Percentiles rank a stretch among this genome's conserved stretches.
These are phyloP conservation scores for Camellia granthamiana DNA, from an alignment of 148 eudicot genomes.

Conservation along the genomic window DNA sequence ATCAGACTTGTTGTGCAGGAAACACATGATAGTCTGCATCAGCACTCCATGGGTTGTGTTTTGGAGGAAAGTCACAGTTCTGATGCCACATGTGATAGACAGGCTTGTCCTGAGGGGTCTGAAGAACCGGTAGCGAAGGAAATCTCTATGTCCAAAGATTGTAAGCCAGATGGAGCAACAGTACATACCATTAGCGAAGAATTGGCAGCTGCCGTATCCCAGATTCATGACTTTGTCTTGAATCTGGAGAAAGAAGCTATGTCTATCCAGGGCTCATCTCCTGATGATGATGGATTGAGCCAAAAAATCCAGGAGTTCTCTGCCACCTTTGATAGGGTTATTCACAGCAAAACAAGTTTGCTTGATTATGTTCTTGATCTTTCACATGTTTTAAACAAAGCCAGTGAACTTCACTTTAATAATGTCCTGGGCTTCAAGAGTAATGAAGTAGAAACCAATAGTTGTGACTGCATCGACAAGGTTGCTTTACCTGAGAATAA, in stretches of 20 bases:
- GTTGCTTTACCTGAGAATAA: conserved; percentile 85
- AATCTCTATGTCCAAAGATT: conserved; percentile 34
- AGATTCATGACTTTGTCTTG: conserved; percentile 54
- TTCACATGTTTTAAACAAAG: conserved; percentile 60
- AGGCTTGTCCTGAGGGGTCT: conserved; percentile 31
- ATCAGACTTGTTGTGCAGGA: conserved; percentile 54
- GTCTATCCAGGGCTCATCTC: conserved; percentile 37
- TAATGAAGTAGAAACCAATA: conserved; percentile 49
- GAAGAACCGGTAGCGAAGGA: conserved; percentile 37
- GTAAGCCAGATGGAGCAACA: conserved; percentile 18
- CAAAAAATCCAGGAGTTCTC: conserved; percentile 52
- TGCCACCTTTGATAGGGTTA: conserved; percentile 45
- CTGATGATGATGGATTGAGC: conserved; percentile 43
- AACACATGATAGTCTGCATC: conserved; percentile 35
- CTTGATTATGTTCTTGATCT: conserved; percentile 62
- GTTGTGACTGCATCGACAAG: conserved; percentile 92
- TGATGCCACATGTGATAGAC: conserved; percentile 19
- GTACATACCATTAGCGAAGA: conserved; percentile 32
- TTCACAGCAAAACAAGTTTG: conserved; percentile 39
- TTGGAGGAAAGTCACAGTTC: conserved; percentile 42
- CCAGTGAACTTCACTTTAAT: conserved; percentile 55
- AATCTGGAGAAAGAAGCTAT: conserved; percentile 63
- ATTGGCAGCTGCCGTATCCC: conserved; percentile 49
- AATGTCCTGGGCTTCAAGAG: conserved; percentile 57
- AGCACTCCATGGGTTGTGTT: conserved; percentile 31